Conservation (phyloP, 2,329 filamentous ascomycete genomes). For the Colletotrichum sp. region DNA sequence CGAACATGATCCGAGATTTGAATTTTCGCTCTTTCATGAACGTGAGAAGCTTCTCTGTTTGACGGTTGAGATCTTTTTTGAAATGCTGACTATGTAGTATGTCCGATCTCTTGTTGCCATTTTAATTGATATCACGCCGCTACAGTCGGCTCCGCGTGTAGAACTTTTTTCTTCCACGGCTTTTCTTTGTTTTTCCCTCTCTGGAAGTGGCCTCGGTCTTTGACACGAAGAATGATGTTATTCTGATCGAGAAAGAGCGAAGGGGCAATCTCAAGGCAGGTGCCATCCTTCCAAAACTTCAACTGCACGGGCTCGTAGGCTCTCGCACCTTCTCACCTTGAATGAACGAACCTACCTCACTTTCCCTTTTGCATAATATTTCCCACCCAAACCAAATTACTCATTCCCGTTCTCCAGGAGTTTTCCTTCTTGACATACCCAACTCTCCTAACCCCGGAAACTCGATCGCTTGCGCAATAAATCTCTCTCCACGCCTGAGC, state of each 20-base stretch:
- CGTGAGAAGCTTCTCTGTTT: too few relatives aligned
- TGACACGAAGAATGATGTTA: too few relatives aligned
- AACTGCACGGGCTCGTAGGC: too few relatives aligned
- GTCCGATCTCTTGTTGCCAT: not conserved
- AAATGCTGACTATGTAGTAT: rapidly evolving
- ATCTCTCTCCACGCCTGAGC: rapidly evolving
- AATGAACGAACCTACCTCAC: too few relatives aligned
- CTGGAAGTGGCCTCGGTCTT: not conserved
- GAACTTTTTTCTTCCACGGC: not conserved
- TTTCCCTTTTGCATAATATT: too few relatives aligned
- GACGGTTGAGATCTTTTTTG: not conserved
- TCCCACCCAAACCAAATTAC: not conserved
- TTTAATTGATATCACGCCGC: not conserved
- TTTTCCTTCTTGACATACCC: not conserved
- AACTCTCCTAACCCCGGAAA: too few relatives aligned
- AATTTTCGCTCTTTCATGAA: too few relatives aligned
- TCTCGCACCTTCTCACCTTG: too few relatives aligned
- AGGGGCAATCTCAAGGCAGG: not conserved
- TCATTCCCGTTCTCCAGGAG: not conserved
- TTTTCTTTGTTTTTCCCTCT: not conserved
- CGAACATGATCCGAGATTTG: too few relatives aligned
- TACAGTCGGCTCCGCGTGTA: not conserved
- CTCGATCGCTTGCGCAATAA: not conserved
- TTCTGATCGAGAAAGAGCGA: not conserved
- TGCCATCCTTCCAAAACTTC: not conserved